These are phyloP conservation scores for Nothophaeocryptopus gaeumannii DNA, from an alignment of 2,329 filamentous ascomycete species.

Conservation along the genomic window DNA sequence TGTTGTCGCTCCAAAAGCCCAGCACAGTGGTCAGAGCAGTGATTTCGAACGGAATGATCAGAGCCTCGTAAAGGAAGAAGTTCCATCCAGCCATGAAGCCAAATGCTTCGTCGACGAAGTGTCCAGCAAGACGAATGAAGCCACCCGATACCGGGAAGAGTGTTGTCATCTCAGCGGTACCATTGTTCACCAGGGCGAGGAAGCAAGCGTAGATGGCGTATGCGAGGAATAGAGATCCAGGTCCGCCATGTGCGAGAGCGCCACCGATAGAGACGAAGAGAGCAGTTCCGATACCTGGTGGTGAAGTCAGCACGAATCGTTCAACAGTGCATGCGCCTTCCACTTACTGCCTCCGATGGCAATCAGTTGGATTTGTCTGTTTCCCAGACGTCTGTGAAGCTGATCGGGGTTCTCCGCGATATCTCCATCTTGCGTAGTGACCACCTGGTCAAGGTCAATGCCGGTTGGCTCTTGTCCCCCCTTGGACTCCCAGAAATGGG, in stretches of 20 bases:
- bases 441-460: constrained; percentile 13
- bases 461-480: background rate
- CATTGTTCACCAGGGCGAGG: constrained; percentile 62
- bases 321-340: no score
- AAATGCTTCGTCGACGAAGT: constrained; percentile 65
- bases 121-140: constrained; percentile 62
- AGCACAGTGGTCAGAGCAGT: constrained; percentile 44
- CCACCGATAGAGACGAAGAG: constrained; percentile 51
- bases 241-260: constrained; percentile 49
- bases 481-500: constrained; percentile 4
- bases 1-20: constrained; percentile 45
- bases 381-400: constrained; percentile 51
- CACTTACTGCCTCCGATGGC: constrained; percentile 11
- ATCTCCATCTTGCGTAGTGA: constrained; percentile 25
- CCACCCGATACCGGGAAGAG: constrained; percentile 30
- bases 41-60: constrained; percentile 55
- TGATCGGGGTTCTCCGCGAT: constrained; percentile 34
- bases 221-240: constrained; percentile 22
- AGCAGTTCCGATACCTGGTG: constrained; percentile 18
- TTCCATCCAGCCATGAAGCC: constrained; percentile 54
- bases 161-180: constrained; percentile 59
- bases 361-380: constrained; percentile 40
- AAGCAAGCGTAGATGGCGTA: constrained; percentile 44
- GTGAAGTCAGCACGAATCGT: background rate
- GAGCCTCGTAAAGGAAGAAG: constrained; percentile 51